Percentiles rank a stretch among this genome's conserved stretches.
These are phyloP conservation scores for Lachnellula willkommii DNA, from an alignment of 2,329 filamentous ascomycete species.

Conservation along the genomic window DNA sequence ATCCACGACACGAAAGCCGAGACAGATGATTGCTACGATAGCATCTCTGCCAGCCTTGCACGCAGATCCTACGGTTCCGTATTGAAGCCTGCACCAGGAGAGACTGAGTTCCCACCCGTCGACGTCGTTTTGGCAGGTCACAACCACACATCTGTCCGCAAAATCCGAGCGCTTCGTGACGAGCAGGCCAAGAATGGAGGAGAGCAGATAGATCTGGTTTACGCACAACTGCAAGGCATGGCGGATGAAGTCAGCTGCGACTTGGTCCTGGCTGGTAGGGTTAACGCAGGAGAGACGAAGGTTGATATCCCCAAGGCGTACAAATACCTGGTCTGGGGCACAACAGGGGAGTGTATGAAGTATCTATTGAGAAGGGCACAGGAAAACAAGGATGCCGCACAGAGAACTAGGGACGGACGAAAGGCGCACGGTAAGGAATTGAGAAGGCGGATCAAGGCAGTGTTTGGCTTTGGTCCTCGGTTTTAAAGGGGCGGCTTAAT, in stretches of 20 bases:
- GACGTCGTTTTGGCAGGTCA: constrained; percentile 74
- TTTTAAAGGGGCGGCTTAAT: background rate
- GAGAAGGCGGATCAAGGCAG: constrained; percentile 46
- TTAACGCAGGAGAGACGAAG: constrained; percentile 23
- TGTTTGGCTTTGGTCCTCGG: constrained; percentile 30
- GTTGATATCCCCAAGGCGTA: constrained; percentile 52
- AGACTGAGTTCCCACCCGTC: constrained; percentile 49
- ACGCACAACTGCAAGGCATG: constrained; percentile 90
- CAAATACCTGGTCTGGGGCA: constrained; percentile 67
- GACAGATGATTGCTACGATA: constrained; percentile 69
- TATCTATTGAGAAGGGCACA: constrained; percentile 63
- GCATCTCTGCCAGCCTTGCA: constrained; percentile 62
- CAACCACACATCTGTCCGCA: constrained; percentile 66
- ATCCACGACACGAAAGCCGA: constrained; percentile 68
- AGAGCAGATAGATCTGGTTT: constrained; percentile 44
- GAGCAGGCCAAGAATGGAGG: constrained; percentile 33
- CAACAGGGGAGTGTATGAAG: constrained; percentile 74
- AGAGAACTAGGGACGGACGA: constrained; percentile 55
- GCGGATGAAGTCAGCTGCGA: constrained; percentile 82
- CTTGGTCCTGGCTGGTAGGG: constrained; percentile 33
- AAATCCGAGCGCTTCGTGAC: constrained; percentile 48
- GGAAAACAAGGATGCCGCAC: constrained; percentile 68
- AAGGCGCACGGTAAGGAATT: constrained; percentile 60
- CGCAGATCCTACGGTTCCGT: constrained; percentile 54
- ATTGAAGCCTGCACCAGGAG: constrained; percentile 40